Base-by-base conservation (phyloP, 768 basidiomycete genomes). In the Mycena alexandri region DNA sequence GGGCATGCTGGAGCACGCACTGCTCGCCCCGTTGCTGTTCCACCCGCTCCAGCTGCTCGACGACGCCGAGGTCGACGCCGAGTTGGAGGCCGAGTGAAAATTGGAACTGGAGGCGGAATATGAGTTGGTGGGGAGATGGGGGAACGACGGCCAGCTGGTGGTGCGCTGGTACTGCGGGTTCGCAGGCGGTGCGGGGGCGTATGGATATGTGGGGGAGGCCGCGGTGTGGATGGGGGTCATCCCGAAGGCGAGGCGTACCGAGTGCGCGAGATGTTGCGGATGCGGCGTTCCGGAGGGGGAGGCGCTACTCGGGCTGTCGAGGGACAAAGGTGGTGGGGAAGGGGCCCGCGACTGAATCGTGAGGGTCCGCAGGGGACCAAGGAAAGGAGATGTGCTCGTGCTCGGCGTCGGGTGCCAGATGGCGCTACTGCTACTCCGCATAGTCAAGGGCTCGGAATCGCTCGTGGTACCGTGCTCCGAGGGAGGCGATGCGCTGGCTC, bases 191-290 rank as follows among this genome's bases (percentile, higher is more conserved):
- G 29, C 72, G 65, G 59, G 50, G 56, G 76, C 69, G 33, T 69
- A 73, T 9, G 70, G 65, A 21, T 55, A 57, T 61, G 61, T 9
- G 38, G 53, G 43, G 69, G 75, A 17, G n/a, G 42, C 13, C 11
- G 50, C n/a, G 16, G 42, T 47, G 58, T 86, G 85, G 43, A 95
- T 94, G 0, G 93, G 94, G 8, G 95, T 95, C 93, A 96, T 96
- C 5, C 93, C 94, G 70, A 98, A 98, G 53, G 95, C 95, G 36
- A 90, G 84, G 43, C 93, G 89, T 24, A 97, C 91, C 0, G 91
- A 93, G 74, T 94, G 92, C 5, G 93, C 93, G 42, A 96, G 86
- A 74, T 93, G 89, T 65, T 87, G 85, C 65, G 89, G 86, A 43
- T 80, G 81, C 33, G 78, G 73, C 1, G 82, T 78, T 6, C 29